Base-by-base conservation (phyloP, 768 basidiomycete species). In the Tylopilus intermedius region DNA sequence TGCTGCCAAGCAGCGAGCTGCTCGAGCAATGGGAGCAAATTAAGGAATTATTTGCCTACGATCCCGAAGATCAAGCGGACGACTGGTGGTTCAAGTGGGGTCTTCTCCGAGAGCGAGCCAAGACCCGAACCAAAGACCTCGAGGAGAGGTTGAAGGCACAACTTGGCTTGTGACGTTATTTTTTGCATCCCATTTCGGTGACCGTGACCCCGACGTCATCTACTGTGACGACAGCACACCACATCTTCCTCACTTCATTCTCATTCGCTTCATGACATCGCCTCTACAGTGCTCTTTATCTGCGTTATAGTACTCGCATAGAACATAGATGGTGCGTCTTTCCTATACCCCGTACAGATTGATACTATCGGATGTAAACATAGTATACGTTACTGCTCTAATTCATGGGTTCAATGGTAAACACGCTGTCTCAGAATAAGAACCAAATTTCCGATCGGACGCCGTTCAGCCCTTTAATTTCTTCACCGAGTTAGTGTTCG, bases 41-140 rank as follows among this genome's bases (percentile, higher is more conserved):
- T 54, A 68, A 79, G 49, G 73, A 71, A 22, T 58, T 83, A 53
- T 80, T 76, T 49, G 66, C 69, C 13, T 78, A 82, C 58, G 76
- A 81, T 56, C 74, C 81, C 8, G 73, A 70, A 37, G 82, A 84
- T 43, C 71, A 74, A 45, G 83, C 79, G 22, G 81, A 81, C 35
- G 80, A 83, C 59, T 84, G 81, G 81, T 85, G 81, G 81, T 72
- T 77, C 10, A 79, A 77, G 35, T 81, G 79, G 79, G 80, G 80
- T 8, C 52, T 72, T 15, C 68, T 79, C 52, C 68, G 69, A 42
- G 70, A 79, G 60, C 58, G 71, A 26, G 71, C 72, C 53, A 62
- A 59, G 45, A 56, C 57, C 40, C 62, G 67, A 11, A 53, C 45
- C 10, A 56, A 24, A 47, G 58, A 60, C 42, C 24, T 60, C 52